Evolutionary conservation across 2,329 filamentous ascomycete genomes (phyloP).

Genomic region (Ambrosiella beaveri): DNA sequence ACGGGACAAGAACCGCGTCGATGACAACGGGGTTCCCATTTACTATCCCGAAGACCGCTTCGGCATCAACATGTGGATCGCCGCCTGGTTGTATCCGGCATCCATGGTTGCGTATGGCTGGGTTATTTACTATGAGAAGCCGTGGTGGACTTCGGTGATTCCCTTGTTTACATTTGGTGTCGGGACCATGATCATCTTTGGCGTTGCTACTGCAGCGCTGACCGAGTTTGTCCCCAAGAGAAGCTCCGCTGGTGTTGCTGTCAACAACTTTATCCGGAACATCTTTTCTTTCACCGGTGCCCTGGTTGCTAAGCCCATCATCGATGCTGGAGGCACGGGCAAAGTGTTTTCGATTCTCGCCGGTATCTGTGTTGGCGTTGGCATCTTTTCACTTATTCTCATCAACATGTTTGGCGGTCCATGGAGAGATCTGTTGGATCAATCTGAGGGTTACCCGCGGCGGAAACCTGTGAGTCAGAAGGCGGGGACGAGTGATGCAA

Average conservation of each 20-base stretch:
- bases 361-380: conserved; percentile 37
- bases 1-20: conserved; percentile 48
- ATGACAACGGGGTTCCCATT: conserved; percentile 46
- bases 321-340: conserved; percentile 53
- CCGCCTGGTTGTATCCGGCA: conserved; percentile 50
- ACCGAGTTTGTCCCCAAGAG: conserved; percentile 65
- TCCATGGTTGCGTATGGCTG: conserved; percentile 65
- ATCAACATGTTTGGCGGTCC: conserved; percentile 41
- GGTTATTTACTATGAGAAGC: conserved; percentile 46
- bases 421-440: conserved; percentile 50
- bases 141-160: conserved; percentile 45
- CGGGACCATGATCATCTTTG: conserved; percentile 67
- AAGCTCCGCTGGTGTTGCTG: conserved; percentile 55
- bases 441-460: conserved; percentile 15
- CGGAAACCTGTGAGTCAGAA: conserved; percentile 3
- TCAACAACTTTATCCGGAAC: conserved; percentile 70
- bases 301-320: conserved; percentile 52
- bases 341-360: conserved; percentile 52
- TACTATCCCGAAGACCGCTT: conserved; percentile 67
- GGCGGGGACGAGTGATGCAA: not conserved
- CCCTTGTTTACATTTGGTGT: conserved; percentile 60
- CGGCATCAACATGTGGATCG: conserved; percentile 66
- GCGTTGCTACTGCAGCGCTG: conserved; percentile 60
- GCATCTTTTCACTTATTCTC: conserved; percentile 39
- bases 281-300: conserved; percentile 58